A percentile compares a stretch with the other conserved stretches of the same genome.
phyloP scores from a whole-genome alignment of 139 green algal genomes.

The Chlorella sp. region DNA sequence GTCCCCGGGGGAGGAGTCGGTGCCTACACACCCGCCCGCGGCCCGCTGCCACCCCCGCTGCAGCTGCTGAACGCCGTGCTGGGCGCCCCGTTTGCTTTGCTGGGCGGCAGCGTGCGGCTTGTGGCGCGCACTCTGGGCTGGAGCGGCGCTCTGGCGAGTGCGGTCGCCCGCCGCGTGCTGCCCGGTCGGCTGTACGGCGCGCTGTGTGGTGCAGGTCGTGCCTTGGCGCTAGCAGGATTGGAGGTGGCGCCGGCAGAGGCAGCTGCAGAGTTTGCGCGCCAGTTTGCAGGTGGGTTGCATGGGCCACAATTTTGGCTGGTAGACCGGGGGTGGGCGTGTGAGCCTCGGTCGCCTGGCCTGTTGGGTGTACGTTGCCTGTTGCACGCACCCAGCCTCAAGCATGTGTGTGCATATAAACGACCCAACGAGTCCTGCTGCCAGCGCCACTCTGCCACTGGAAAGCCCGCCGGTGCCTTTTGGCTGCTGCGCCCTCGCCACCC shows the following conservation, averaged over 20 bases:
- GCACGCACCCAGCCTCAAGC: background rate
- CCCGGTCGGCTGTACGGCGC: constrained; percentile 33
- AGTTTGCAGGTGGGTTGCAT: constrained; percentile 5
- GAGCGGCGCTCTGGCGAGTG: constrained; percentile 29
- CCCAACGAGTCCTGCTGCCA: background rate
- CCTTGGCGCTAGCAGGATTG: background rate
- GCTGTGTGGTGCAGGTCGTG: background rate
- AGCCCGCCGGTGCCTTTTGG: background rate
- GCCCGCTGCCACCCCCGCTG: constrained; percentile 23
- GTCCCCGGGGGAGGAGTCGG: background rate
- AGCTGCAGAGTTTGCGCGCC: constrained; percentile 1
- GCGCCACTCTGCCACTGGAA: background rate
- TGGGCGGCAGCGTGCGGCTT: constrained; percentile 38
- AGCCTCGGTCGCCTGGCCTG: too few species aligned
- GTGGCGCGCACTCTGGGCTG: constrained; percentile 49
- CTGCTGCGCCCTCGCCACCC: background rate
- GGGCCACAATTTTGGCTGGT: background rate
- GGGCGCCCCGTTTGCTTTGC: constrained; percentile 25
- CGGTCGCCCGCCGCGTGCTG: constrained; percentile 61
- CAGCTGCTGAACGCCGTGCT: constrained; percentile 24
- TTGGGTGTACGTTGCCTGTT: background rate
- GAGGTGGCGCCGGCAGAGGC: constrained; percentile 2
- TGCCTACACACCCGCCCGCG: background rate
- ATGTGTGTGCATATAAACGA: too few species aligned
- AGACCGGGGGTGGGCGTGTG: background rate